phyloP scores from a whole-genome alignment of 2,329 filamentous ascomycete species.

The Pyrenophora tritici-repentis region DNA sequence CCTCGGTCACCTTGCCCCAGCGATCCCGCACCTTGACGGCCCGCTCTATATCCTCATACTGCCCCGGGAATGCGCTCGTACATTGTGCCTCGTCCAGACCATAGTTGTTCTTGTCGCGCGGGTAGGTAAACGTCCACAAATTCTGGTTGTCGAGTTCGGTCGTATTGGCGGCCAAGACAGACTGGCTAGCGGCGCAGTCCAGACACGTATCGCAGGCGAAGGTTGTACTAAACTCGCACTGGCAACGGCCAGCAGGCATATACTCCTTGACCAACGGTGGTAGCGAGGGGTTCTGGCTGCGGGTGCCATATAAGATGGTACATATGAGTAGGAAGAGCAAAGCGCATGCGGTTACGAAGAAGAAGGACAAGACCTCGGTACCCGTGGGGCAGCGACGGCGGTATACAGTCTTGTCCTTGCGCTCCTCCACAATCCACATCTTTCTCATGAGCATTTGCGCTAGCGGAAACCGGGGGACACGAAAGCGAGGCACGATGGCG shows the following conservation, averaged over 20 bases:
- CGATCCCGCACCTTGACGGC: constrained; percentile 30
- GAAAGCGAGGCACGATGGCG: constrained; percentile 15
- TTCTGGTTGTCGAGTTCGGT: constrained; percentile 23
- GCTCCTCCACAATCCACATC: constrained; percentile 31
- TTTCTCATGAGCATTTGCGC: constrained; percentile 27
- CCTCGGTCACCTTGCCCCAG: constrained; percentile 34
- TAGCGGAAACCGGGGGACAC: constrained; percentile 12
- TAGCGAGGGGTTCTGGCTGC: constrained; percentile 34
- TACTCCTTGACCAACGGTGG: constrained; percentile 40
- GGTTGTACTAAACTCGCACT: constrained; percentile 40
- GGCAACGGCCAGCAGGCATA: constrained; percentile 40
- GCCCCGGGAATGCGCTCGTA: constrained; percentile 37
- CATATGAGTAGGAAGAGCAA: constrained; percentile 39
- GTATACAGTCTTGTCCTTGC: constrained; percentile 35
- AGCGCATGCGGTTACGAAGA: constrained; percentile 35
- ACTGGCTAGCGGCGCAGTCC: constrained; percentile 38
- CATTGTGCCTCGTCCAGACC: constrained; percentile 39
- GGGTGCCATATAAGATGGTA: constrained; percentile 43
- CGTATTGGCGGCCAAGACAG: constrained; percentile 20
- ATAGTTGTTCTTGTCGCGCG: constrained; percentile 38
- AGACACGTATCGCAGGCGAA: constrained; percentile 41
- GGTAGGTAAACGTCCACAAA: constrained; percentile 37
- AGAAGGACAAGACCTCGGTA: constrained; percentile 33
- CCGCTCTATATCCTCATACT: constrained; percentile 39
- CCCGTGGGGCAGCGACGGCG: constrained; percentile 33